These are phyloP conservation scores for Trichoderma semiorbis DNA, from an alignment of 2,329 filamentous ascomycete species.

Conservation along the genomic window DNA sequence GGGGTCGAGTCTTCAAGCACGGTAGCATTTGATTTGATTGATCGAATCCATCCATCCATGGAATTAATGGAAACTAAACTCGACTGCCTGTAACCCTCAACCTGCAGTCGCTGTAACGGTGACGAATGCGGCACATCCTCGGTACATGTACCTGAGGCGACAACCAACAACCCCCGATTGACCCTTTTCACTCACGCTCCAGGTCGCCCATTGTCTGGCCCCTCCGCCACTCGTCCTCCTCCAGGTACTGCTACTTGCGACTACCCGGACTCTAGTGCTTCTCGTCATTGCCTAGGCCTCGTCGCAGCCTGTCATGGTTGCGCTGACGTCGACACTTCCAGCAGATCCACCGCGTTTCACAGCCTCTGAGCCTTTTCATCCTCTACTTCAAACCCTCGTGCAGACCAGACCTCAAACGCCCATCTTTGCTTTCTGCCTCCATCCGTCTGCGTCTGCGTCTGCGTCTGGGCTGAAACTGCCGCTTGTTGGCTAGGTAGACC, in stretches of 20 bases:
- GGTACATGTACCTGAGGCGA: conserved; percentile 20
- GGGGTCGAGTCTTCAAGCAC: neutral
- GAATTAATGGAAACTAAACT: neutral
- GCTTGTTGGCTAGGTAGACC: neutral
- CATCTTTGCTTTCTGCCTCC: conserved; percentile 20
- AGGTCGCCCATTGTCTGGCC: conserved; percentile 1
- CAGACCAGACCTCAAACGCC: conserved; percentile 9
- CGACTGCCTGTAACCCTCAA: neutral
- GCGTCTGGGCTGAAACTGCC: conserved; percentile 13
- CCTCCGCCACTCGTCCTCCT: neutral
- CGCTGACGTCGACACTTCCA: conserved; percentile 48
- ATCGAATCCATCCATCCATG: neutral
- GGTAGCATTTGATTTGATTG: neutral
- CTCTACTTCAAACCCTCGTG: conserved; percentile 4
- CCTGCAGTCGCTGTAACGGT: neutral
- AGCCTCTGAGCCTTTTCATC: conserved; percentile 26
- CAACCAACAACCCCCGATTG: neutral
- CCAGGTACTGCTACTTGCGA: neutral
- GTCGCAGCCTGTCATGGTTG: conserved; percentile 27
- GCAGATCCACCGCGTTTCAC: conserved; percentile 33
- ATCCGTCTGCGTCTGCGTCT: neutral
- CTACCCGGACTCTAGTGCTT: neutral
- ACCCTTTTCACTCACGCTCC: neutral
- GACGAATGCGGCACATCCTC: conserved; percentile 25
- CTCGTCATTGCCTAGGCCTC: conserved; percentile 12